These are phyloP conservation scores for Rhytidiadelphus loreus DNA, from an alignment of 225 moss, liverwort and hornwort genomes.

Conservation along the genomic window DNA sequence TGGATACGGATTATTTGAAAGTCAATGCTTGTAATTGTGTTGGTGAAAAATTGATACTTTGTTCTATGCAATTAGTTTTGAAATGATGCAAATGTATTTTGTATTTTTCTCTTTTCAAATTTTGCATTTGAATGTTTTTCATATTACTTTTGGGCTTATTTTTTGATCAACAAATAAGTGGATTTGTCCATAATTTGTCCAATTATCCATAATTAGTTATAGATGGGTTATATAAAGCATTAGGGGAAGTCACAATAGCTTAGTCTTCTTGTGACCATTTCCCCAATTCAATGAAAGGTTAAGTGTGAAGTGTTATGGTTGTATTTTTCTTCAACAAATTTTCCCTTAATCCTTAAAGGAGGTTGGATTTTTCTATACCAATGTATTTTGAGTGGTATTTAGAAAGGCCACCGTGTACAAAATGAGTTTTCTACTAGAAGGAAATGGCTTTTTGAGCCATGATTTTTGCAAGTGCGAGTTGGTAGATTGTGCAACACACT, in stretches of 20 bases:
- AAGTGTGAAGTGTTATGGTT: rapidly evolving
- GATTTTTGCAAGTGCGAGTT: no score
- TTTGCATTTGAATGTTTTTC: not conserved
- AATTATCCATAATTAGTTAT: not conserved
- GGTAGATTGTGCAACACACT: no score
- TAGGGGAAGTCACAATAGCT: rapidly evolving
- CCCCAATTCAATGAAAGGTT: not conserved
- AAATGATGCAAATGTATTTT: not conserved
- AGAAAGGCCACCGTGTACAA: no score
- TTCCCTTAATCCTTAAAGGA: rapidly evolving
- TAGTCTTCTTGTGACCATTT: no score
- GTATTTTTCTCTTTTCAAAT: not conserved
- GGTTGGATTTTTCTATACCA: no score
- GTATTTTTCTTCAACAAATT: not conserved
- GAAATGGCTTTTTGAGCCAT: no score
- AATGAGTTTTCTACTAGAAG: no score
- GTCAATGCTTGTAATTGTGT: not conserved
- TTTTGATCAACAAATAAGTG: not conserved
- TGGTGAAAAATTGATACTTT: rapidly evolving
- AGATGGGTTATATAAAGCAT: not conserved
- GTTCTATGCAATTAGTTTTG: not conserved
- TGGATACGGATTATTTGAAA: not conserved
- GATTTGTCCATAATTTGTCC: not conserved
- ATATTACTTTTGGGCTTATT: not conserved
- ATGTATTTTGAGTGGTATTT: no score